These are phyloP conservation scores for Carex sylvatica DNA, from an alignment of 202 grass and related monocot species.

Conservation along the genomic window DNA sequence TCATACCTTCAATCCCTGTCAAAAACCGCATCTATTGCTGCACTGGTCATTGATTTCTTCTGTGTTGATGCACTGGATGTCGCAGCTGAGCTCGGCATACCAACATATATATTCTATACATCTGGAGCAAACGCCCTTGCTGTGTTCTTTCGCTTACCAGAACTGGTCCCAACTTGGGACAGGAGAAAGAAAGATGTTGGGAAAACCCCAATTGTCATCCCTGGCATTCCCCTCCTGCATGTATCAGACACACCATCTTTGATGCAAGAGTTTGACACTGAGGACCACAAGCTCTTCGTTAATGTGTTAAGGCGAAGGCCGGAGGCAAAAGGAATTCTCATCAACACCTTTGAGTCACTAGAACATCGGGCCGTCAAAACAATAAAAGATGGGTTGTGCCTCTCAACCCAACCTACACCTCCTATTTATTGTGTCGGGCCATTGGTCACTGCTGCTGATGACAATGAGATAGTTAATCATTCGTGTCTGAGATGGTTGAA, in stretches of 20 bases:
- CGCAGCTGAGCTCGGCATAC: slow-evolving; percentile 26
- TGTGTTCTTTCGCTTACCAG: slow-evolving; percentile 37
- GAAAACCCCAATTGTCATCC: slow-evolving; percentile 26
- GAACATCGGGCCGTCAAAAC: slow-evolving; percentile 31
- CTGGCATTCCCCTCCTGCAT: slow-evolving; percentile 39
- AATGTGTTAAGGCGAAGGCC: slow-evolving; percentile 25
- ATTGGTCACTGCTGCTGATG: slow-evolving; percentile 21
- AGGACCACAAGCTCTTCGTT: slow-evolving; percentile 3
- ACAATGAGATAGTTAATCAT: slow-evolving; percentile 15
- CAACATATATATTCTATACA: slow-evolving; percentile 50
- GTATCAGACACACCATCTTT: slow-evolving; percentile 40
- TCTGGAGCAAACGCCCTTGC: slow-evolving; percentile 37
- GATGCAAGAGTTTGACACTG: slow-evolving; percentile 12
- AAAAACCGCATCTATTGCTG: slow-evolving; percentile 11
- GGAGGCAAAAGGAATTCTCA: slow-evolving; percentile 30
- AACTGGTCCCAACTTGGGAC: slow-evolving; percentile 26
- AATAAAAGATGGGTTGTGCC: slow-evolving; percentile 23
- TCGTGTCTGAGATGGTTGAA: slow-evolving; percentile 61
- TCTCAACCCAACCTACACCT: slow-evolving; percentile 18
- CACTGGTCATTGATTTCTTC: slow-evolving; percentile 55
- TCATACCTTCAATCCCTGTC: slow-evolving; percentile 39
- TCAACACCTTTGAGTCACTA: slow-evolving; percentile 61
- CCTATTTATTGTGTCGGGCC: slow-evolving; percentile 54
- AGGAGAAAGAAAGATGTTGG: not conserved
- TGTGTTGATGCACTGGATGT: slow-evolving; percentile 42